These are phyloP conservation scores for Lophium mytilinum DNA, from an alignment of 495 filamentous ascomycete species.

Conservation along the genomic window DNA sequence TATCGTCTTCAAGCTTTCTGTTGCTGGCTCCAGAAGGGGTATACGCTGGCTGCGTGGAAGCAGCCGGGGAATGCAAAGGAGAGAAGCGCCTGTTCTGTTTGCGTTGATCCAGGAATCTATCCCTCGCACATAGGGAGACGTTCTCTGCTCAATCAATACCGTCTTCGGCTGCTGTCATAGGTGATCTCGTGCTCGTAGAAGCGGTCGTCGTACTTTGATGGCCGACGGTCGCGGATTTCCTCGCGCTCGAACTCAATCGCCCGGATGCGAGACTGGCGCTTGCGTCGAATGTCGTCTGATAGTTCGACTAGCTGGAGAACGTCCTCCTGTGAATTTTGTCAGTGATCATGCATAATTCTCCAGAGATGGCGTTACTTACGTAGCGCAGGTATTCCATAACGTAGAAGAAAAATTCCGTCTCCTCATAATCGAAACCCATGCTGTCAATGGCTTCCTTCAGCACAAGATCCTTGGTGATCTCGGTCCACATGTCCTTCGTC, in stretches of 20 bases:
- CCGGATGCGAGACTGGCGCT: constrained; percentile 65
- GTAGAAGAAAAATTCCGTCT: constrained; percentile 84
- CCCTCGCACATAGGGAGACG: background rate
- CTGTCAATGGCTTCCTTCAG: constrained; percentile 78
- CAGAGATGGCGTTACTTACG: constrained; percentile 47
- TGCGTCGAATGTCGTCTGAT: constrained; percentile 71
- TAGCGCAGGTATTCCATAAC: constrained; percentile 84
- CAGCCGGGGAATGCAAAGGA: background rate
- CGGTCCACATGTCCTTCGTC: constrained; percentile 78
- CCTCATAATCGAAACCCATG: constrained; percentile 82
- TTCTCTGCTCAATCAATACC: constrained; percentile 20
- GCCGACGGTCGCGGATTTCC: constrained; percentile 21
- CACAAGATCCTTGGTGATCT: constrained; percentile 92
- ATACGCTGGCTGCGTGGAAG: background rate
- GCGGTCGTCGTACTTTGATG: constrained; percentile 25
- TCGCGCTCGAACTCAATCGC: constrained; percentile 78
- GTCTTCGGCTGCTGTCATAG: constrained; percentile 21
- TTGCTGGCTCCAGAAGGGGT: background rate
- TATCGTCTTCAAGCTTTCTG: constrained; percentile 24
- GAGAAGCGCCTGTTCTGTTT: background rate
- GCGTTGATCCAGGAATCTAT: background rate
- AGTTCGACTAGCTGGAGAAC: constrained; percentile 74
- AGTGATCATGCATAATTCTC: background rate
- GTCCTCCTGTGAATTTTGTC: constrained; percentile 57
- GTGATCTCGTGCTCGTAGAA: constrained; percentile 29